A percentile compares a stretch with the other conserved stretches of the same genome.
Evolutionary conservation across 192 early-diverging fungal species (phyloP).

Genomic region (Lobosporangium transversale): DNA sequence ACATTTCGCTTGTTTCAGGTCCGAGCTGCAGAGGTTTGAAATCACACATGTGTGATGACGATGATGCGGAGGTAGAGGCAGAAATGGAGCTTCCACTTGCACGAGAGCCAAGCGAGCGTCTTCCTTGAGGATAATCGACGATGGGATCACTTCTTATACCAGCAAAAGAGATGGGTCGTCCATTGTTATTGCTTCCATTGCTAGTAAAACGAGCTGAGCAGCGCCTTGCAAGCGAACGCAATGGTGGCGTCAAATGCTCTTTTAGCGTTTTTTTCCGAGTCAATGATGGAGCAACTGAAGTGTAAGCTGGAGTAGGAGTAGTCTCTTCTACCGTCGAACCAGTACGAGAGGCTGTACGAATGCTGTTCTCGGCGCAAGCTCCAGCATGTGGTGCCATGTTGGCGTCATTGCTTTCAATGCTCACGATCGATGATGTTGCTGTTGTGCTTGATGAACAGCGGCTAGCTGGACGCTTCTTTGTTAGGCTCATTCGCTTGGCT

Average conservation of each 20-base stretch:
- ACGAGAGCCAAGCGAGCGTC: conserved; percentile 4
- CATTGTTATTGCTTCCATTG: conserved; percentile 3
- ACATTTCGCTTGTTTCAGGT: conserved; percentile 29
- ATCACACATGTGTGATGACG: conserved; percentile 35
- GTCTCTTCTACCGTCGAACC: background rate
- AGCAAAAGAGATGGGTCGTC: conserved; percentile 22
- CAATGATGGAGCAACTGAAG: background rate
- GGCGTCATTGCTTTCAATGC: no score
- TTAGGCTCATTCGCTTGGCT: no score
- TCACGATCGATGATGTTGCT: no score
- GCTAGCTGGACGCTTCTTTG: no score
- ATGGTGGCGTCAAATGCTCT: conserved; percentile 22
- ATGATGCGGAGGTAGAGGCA: no score
- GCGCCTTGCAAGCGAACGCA: conserved; percentile 25
- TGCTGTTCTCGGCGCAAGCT: background rate
- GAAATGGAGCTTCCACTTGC: no score
- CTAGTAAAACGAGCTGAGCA: conserved; percentile 33
- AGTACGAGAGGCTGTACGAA: background rate
- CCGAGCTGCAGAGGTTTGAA: conserved; percentile 33
- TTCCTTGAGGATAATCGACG: background rate
- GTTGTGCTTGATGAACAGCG: no score
- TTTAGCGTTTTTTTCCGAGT: conserved; percentile 26
- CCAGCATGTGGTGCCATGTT: no score
- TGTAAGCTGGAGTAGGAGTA: background rate
- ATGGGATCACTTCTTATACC: background rate